Percentiles rank a stretch among this genome's conserved stretches.
Evolutionary conservation across 345 rosid genomes (phyloP).

Genomic region (Erysimum cheiranthoides): DNA sequence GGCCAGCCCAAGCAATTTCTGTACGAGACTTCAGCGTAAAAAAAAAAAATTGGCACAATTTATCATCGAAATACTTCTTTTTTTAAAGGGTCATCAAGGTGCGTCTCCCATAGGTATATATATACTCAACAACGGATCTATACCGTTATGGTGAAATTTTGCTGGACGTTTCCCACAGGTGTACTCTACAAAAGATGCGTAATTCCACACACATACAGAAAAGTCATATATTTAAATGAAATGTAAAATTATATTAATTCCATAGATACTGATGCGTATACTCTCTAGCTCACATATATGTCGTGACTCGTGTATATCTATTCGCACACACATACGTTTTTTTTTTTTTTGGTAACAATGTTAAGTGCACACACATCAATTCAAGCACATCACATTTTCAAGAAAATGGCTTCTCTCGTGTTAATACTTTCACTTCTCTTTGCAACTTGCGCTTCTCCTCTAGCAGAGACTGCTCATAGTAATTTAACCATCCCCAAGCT

Average conservation of each 20-base stretch:
- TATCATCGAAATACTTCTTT: background rate
- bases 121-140: no score
- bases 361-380: background rate
- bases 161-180: no score
- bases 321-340: background rate
- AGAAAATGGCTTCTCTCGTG: constrained; percentile 47
- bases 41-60: background rate
- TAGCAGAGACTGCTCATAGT: constrained; percentile 21
- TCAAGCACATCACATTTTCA: constrained; percentile 24
- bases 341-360: no score
- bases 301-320: constrained; percentile 27
- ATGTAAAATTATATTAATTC: background rate
- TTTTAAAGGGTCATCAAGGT: background rate
- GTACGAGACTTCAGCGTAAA: background rate
- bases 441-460: constrained; percentile 20
- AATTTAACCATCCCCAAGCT: background rate
- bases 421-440: constrained; percentile 43
- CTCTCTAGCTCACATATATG: constrained; percentile 22
- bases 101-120: no score
- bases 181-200: no score
- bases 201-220: constrained; percentile 17
- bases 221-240: background rate
- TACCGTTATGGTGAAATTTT: no score
- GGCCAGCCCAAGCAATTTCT: background rate
- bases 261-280: background rate